Evolutionary conservation across 768 basidiomycete genomes (phyloP).

Genomic region (Trametes maxima): DNA sequence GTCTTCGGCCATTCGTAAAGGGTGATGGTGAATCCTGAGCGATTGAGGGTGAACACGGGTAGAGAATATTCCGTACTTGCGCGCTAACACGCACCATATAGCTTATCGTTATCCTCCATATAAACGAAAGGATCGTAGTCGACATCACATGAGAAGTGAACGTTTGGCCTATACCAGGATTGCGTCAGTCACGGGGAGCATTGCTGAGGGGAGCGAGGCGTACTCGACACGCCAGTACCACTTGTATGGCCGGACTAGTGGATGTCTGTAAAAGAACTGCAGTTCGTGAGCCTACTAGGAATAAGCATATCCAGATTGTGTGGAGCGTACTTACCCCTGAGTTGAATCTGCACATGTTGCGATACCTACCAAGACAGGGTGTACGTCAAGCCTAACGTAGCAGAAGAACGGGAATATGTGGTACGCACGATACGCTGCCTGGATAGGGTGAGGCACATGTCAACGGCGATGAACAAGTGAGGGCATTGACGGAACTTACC

Average conservation of each 20-base stretch:
- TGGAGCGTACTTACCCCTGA: slow-evolving; percentile 51
- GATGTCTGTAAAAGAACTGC: slow-evolving; percentile 64
- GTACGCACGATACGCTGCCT: slow-evolving; percentile 48
- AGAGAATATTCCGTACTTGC: background rate
- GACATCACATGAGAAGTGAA: slow-evolving; percentile 74
- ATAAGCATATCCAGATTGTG: background rate
- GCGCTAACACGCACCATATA: slow-evolving; percentile 50
- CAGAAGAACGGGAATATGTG: background rate
- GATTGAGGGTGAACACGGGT: background rate
- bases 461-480: background rate
- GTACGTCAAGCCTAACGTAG: background rate
- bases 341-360: slow-evolving; percentile 81
- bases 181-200: slow-evolving; percentile 1
- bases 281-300: background rate
- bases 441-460: background rate
- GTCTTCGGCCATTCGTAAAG: slow-evolving; percentile 67
- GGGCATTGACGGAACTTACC: slow-evolving; percentile 35
- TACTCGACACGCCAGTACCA: slow-evolving; percentile 82
- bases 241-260: slow-evolving; percentile 60
- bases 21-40: slow-evolving; percentile 60
- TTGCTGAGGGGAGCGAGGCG: background rate
- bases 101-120: slow-evolving; percentile 70
- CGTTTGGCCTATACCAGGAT: slow-evolving; percentile 63
- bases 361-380: slow-evolving; percentile 43
- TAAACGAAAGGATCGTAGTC: slow-evolving; percentile 65